Conservation (phyloP, 2,329 filamentous ascomycete genomes). For the Alternaria dauci region DNA sequence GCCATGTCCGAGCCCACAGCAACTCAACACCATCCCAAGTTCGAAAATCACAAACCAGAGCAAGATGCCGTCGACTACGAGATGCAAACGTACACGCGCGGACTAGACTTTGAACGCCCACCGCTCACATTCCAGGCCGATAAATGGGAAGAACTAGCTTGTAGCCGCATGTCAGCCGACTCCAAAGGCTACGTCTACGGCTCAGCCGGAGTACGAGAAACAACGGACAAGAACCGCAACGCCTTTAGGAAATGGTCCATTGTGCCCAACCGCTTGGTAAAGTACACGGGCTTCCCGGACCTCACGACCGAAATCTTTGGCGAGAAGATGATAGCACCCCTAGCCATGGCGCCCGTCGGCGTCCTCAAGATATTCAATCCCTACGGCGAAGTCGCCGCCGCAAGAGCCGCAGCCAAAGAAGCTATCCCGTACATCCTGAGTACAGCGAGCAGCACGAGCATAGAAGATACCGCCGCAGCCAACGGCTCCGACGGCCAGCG, state of each 20-base stretch:
- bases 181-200: slow-evolving; percentile 48
- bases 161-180: slow-evolving; percentile 38
- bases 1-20: slow-evolving; percentile 20
- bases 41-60: slow-evolving; percentile 18
- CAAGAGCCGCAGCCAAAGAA: slow-evolving; percentile 66
- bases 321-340: slow-evolving; percentile 57
- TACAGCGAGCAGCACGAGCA: slow-evolving; percentile 67
- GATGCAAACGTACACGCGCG: slow-evolving; percentile 41
- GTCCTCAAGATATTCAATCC: slow-evolving; percentile 71
- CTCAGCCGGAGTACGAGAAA: slow-evolving; percentile 44
- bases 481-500: slow-evolving; percentile 61
- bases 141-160: slow-evolving; percentile 34
- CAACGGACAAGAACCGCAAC: slow-evolving; percentile 39
- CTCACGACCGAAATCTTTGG: slow-evolving; percentile 44
- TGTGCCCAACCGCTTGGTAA: slow-evolving; percentile 28
- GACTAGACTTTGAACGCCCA: slow-evolving; percentile 45
- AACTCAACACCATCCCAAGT: slow-evolving; percentile 22
- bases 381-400: slow-evolving; percentile 69
- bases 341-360: slow-evolving; percentile 72
- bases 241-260: slow-evolving; percentile 38
- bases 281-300: slow-evolving; percentile 21
- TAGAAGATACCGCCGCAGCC: slow-evolving; percentile 69
- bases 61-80: slow-evolving; percentile 38
- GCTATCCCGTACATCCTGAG: slow-evolving; percentile 70
- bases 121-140: slow-evolving; percentile 45